Base-by-base conservation (phyloP, 306 rosid genomes). In the Dalbergia oliveri region DNA sequence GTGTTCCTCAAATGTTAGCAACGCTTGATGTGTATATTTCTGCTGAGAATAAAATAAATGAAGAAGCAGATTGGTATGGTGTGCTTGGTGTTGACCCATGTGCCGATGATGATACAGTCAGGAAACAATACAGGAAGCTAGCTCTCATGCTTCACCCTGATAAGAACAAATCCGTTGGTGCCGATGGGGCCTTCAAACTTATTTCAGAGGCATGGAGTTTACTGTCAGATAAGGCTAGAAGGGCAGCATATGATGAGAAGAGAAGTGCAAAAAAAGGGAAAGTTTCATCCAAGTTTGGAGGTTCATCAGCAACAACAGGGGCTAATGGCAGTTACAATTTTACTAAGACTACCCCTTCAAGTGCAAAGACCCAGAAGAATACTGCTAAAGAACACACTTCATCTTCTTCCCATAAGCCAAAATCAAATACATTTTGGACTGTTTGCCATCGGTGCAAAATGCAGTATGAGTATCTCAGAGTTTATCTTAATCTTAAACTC, bases 131-230 rank as follows among this genome's bases (percentile, higher is more conserved):
- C 69, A 89, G 96, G 90, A 95, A 91, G 85, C 88, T 93, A 72
- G 99, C 98, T 80, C 93, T 95, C 33, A 84, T 84, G 89, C 97
- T 93, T 86, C 99, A 95, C 77, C 99, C 99, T 16, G 98, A 93
- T 75, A 93, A 95, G 88, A 95, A 95, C 91, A 95, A 95, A 84
- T 85, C 98, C 5, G 5, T 90, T 1, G 97, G 97, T 72, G 94
- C 97, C 12, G 96, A 89, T 67, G 98, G 98, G 79, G 99, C 99
- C 5, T 95, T 95, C 81, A 91, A 90, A 86, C 86, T 89, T 79
- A 84, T 95, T 69, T 95, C 98, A 3, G 92, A 93, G 88, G 99
- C 97, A 12, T 93, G 97, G 97, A 90, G 89, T 89, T 85, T 95
- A 83, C 80, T 93, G 61, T 93, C 98, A 19, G 97, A 95, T 72